Base-by-base conservation (phyloP, 371 early-diverging fungal species). In the Circinella umbellata region DNA sequence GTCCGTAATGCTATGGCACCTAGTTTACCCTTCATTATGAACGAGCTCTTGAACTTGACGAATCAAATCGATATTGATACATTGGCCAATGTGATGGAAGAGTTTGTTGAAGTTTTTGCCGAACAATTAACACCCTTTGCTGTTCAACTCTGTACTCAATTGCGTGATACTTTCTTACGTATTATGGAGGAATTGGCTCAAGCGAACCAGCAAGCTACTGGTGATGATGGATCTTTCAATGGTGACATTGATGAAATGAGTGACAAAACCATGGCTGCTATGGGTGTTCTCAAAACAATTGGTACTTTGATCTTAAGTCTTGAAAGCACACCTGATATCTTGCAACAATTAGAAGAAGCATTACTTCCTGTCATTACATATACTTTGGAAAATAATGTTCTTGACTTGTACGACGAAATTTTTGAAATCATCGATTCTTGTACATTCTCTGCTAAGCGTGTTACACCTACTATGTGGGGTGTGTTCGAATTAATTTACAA, bases 241-340 rank as follows among this genome's bases (percentile, higher is more conserved):
- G 78, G 68, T 7, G 74, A 73, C 38, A 20, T 66, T 11, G 88
- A 92, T 59, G 93, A 91, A 60, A 76, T 85, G 42, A 87, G 88
- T 66, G 95, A 96, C 71, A 96, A 96, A 80, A 92, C 91, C 3
- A 88, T 92, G 89, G 92, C 96, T 0, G 95, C 97, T 13, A 89
- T 93, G 85, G 96, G 97, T 61, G 89, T 97, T 4, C 81, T 97
- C 20, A 95, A 94, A 76, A 96, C 96, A n/a, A 89, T 98, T 51
- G 87, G 88, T 57, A 93, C 95, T 3, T 75, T 98, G 64, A 87
- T 97, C 20, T 68, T 91, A 49, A 90, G 90, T 68, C 72, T 92
- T 54, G 91, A 92, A 69, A 84, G 82, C 66, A 84, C 92, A 0
- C 90, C 90, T 4, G 92, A 92, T 53, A 72, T 82, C 13, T 69